phyloP scores from a whole-genome alignment of 2,329 filamentous ascomycete genomes.

The Colletotrichum sp. region DNA sequence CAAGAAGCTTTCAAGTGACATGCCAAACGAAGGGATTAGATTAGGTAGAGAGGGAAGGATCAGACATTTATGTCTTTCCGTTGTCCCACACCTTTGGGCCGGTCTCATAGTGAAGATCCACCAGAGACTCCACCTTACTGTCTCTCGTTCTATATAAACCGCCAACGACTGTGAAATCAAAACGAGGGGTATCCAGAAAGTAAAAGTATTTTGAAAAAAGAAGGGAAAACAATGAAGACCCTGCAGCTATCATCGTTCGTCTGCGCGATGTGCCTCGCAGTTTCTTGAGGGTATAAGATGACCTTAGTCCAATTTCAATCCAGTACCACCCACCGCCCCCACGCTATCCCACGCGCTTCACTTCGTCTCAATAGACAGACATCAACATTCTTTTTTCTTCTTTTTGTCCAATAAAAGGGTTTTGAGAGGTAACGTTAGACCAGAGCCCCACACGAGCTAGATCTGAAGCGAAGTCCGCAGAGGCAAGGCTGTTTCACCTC shows the following conservation, averaged over 20 bases:
- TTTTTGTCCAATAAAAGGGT: not conserved
- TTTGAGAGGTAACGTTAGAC: not conserved
- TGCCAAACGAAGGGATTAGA: slow-evolving; percentile 7
- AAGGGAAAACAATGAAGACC: not conserved
- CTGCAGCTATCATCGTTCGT: not conserved
- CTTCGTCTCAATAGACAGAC: not conserved
- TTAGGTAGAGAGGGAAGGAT: not conserved
- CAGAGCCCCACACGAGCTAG: not conserved
- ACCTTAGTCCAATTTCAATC: not conserved
- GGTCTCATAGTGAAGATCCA: not conserved
- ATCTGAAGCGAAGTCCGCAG: not conserved
- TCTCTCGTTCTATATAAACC: not conserved
- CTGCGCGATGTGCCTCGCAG: not conserved
- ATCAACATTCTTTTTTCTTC: not conserved
- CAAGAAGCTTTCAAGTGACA: not conserved
- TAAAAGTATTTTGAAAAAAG: not conserved
- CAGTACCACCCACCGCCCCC: not conserved
- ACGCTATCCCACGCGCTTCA: not conserved
- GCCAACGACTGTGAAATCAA: not conserved
- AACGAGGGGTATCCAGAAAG: slow-evolving; percentile 5
- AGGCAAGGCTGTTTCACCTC: slow-evolving; percentile 36
- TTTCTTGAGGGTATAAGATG: not conserved
- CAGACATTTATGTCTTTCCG: not conserved
- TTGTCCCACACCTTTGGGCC: not conserved
- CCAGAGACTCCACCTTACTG: not conserved